A percentile compares a stretch with the other conserved stretches of the same genome.
phyloP scores from a whole-genome alignment of 2,329 filamentous ascomycete species.

The Sarocladium oryzae region DNA sequence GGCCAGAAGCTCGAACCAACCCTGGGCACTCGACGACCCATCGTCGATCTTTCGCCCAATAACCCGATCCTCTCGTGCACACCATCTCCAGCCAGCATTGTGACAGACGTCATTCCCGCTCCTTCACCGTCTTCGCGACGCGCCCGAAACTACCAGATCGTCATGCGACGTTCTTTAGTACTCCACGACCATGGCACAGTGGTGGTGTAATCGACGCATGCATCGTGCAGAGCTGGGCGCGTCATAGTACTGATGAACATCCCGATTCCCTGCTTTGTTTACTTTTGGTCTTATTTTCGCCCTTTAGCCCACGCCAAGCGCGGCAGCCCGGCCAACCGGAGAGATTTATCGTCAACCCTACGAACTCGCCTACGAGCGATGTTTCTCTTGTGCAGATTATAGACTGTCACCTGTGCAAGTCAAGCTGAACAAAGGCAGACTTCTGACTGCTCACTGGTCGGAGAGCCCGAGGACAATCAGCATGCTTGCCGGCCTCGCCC shows the following conservation, averaged over 20 bases:
- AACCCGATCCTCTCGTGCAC: constrained; percentile 17
- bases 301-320: not conserved
- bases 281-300: not conserved
- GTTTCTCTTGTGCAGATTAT: not conserved
- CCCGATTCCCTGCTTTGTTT: constrained; percentile 9
- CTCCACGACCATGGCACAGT: not conserved
- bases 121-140: constrained; percentile 1
- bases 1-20: constrained; percentile 3
- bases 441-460: constrained; percentile 8
- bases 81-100: constrained; percentile 13
- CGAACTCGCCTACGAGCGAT: not conserved
- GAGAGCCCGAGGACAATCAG: constrained; percentile 3
- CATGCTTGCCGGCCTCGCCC: not conserved
- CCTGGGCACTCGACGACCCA: constrained; percentile 8
- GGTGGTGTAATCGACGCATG: constrained; percentile 1
- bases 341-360: not conserved
- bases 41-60: constrained; percentile 21
- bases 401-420: constrained; percentile 4
- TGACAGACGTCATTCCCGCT: constrained; percentile 18
- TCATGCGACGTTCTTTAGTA: constrained; percentile 2
- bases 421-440: constrained; percentile 4
- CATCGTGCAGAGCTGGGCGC: not conserved
- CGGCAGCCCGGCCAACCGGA: not conserved
- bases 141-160: constrained; percentile 7
- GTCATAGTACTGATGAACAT: not conserved